Percentiles rank a stretch among this genome's conserved stretches.
These are phyloP conservation scores for Phytophthora megakarya DNA, from an alignment of 352 stramenopile species.

Conservation along the genomic window DNA sequence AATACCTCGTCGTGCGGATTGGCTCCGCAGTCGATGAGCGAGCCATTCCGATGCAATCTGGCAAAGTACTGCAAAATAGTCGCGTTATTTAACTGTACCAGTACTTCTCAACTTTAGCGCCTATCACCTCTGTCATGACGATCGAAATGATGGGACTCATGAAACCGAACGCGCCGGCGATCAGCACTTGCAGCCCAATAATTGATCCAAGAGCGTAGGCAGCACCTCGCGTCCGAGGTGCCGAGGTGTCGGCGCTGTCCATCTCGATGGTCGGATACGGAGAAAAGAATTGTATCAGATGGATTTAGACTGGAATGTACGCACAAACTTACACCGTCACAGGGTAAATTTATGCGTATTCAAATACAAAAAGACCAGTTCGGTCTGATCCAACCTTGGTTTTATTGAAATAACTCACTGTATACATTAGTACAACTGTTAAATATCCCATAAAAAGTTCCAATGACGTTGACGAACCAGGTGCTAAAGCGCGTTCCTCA, in stretches of 20 bases:
- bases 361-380: too few species aligned
- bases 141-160: conserved; percentile 71
- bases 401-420: too few species aligned
- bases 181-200: conserved; percentile 52
- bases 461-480: conserved; percentile 33
- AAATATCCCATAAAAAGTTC: too few species aligned
- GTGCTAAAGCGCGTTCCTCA: conserved; percentile 49
- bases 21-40: conserved; percentile 60
- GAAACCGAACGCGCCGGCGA: conserved; percentile 65
- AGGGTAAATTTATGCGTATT: too few species aligned
- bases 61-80: conserved; percentile 71
- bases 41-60: conserved; percentile 47
- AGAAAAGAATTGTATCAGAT: conserved; percentile 1
- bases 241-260: conserved; percentile 5
- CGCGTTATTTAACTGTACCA: not conserved
- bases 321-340: not conserved
- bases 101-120: not conserved
- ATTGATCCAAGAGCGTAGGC: conserved; percentile 45
- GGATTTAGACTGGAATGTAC: not conserved
- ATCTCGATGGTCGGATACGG: conserved; percentile 21
- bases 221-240: conserved; percentile 12
- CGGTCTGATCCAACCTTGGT: too few species aligned
- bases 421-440: too few species aligned
- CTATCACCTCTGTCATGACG: conserved; percentile 65
- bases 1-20: conserved; percentile 45